phyloP scores from a whole-genome alignment of 2,329 filamentous ascomycete genomes.

The Diaporthe ilicicola region DNA sequence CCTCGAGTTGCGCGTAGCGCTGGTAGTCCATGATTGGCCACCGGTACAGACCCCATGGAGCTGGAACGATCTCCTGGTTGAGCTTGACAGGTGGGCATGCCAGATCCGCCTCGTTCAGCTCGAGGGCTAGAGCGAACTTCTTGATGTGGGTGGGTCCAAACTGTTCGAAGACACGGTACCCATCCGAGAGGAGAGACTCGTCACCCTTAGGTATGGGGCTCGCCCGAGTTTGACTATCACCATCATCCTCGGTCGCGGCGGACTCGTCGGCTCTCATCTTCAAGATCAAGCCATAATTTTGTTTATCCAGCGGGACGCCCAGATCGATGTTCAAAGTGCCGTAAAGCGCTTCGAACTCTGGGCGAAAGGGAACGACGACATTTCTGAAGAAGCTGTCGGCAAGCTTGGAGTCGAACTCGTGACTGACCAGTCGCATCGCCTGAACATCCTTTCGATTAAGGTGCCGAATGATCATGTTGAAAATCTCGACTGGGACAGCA shows the following conservation, averaged over 20 bases:
- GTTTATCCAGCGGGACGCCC: slow-evolving; percentile 34
- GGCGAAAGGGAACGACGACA: slow-evolving; percentile 72
- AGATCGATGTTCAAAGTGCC: slow-evolving; percentile 46
- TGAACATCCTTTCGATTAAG: slow-evolving; percentile 67
- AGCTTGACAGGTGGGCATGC: slow-evolving; percentile 64
- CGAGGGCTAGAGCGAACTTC: slow-evolving; percentile 73
- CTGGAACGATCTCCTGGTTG: slow-evolving; percentile 59
- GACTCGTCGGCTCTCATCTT: slow-evolving; percentile 34
- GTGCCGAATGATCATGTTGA: slow-evolving; percentile 62
- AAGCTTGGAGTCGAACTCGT: slow-evolving; percentile 54
- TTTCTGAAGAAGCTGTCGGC: slow-evolving; percentile 62
- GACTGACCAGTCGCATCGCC: slow-evolving; percentile 67
- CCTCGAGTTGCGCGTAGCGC: slow-evolving; percentile 66
- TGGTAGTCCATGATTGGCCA: slow-evolving; percentile 70
- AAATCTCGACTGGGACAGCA: slow-evolving; percentile 68
- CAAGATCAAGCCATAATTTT: slow-evolving; percentile 37
- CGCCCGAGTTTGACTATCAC: slow-evolving; percentile 19
- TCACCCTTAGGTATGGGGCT: slow-evolving; percentile 38
- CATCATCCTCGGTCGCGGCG: neutral
- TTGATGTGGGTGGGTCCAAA: slow-evolving; percentile 66
- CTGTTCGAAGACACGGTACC: slow-evolving; percentile 67
- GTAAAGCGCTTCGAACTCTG: slow-evolving; percentile 56
- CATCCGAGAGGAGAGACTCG: slow-evolving; percentile 50
- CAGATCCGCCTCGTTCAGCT: slow-evolving; percentile 65
- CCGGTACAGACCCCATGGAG: slow-evolving; percentile 71